These are phyloP conservation scores for Pisolithus microcarpus DNA, from an alignment of 768 basidiomycete species.

Conservation along the genomic window DNA sequence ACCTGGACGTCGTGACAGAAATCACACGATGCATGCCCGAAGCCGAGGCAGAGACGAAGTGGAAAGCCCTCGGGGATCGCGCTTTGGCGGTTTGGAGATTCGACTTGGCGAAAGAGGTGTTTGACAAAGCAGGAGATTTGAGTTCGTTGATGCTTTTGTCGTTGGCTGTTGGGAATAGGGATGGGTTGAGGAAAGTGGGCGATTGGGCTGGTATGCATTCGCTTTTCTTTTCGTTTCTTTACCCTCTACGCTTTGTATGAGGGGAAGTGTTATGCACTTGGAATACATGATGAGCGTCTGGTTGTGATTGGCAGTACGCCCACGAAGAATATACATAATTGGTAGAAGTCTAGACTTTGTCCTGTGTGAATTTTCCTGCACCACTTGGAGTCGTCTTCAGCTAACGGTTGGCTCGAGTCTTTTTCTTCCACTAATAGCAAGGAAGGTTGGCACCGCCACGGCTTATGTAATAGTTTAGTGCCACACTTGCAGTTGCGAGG, in stretches of 20 bases:
- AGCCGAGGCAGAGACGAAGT: slow-evolving; percentile 40
- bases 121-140: slow-evolving; percentile 80
- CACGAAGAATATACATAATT: too few relatives aligned
- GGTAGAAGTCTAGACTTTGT: too few relatives aligned
- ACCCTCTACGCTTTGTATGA: too few relatives aligned
- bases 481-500: too few relatives aligned
- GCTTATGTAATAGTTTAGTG: too few relatives aligned
- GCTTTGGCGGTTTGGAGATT: slow-evolving; percentile 90
- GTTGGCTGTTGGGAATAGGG: slow-evolving; percentile 64
- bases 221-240: neutral
- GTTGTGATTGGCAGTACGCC: too few relatives aligned
- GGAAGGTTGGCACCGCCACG: too few relatives aligned
- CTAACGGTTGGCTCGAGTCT: neutral
- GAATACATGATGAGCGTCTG: neutral
- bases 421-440: neutral
- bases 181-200: neutral
- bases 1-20: slow-evolving; percentile 79
- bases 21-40: slow-evolving; percentile 48
- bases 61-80: slow-evolving; percentile 94
- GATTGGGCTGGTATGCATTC: neutral
- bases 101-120: slow-evolving; percentile 85
- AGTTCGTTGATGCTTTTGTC: slow-evolving; percentile 82
- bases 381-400: too few relatives aligned
- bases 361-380: too few relatives aligned
- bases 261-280: neutral